phyloP scores from a whole-genome alignment of 495 filamentous ascomycete genomes.

The Sordaria brevicollis region DNA sequence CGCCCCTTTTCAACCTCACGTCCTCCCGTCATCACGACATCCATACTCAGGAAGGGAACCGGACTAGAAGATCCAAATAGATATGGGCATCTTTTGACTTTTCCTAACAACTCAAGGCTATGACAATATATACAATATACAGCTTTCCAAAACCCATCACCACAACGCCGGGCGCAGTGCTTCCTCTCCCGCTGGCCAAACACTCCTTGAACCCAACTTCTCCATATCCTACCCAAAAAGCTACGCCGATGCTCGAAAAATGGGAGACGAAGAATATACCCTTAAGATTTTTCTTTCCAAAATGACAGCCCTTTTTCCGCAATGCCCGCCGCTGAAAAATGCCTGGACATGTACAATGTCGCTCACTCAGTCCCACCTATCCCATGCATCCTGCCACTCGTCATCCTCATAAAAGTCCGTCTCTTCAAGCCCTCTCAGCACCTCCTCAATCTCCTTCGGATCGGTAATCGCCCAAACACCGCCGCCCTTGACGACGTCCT shows the following conservation, averaged over 20 bases:
- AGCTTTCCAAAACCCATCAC: neutral
- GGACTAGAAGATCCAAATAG: too few relatives aligned
- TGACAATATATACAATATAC: neutral
- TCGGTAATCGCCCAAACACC: constrained; percentile 89
- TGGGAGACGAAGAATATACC: neutral
- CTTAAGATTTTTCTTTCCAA: neutral
- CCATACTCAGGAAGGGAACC: neutral
- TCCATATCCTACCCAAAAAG: neutral
- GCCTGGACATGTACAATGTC: neutral
- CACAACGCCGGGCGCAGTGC: neutral
- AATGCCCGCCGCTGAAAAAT: neutral
- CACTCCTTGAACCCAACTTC: neutral
- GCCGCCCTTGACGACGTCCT: constrained; percentile 70
- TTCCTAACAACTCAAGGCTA: neutral
- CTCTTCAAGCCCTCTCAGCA: constrained; percentile 59
- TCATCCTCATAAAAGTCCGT: constrained; percentile 48
- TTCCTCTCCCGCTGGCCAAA: neutral
- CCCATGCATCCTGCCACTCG: constrained; percentile 11
- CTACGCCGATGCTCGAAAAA: neutral
- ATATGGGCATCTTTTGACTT: neutral
- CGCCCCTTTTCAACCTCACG: neutral
- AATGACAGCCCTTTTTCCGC: neutral
- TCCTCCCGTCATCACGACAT: neutral
- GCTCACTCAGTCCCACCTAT: neutral
- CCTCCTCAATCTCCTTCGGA: constrained; percentile 70